Evolutionary conservation across 139 green algal genomes (phyloP).

Genomic region (Volvox africanus): DNA sequence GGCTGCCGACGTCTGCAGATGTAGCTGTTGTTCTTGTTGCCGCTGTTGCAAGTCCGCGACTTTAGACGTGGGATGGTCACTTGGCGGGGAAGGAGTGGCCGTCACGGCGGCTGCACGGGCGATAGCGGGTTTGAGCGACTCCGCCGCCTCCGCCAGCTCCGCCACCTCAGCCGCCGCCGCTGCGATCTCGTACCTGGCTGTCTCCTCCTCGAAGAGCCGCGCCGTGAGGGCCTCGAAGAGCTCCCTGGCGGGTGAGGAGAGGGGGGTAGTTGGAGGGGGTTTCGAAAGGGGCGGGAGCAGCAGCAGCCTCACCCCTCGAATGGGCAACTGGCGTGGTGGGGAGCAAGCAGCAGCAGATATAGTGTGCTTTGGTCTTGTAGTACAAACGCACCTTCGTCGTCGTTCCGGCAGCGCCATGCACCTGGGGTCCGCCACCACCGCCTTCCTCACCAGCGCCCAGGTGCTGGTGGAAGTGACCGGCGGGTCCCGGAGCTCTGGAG

Average conservation of each 20-base stretch:
- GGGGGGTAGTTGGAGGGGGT: too few relatives aligned
- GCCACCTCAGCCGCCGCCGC: background rate
- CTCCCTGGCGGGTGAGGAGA: conserved; percentile 26
- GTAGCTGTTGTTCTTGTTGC: background rate
- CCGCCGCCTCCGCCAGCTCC: background rate
- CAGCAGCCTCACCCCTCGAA: too few relatives aligned
- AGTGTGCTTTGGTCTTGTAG: too few relatives aligned
- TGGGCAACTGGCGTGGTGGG: too few relatives aligned
- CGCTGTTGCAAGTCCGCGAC: background rate
- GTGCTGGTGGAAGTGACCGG: conserved; percentile 41
- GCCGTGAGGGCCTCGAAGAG: conserved; percentile 56
- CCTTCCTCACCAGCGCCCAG: conserved; percentile 46
- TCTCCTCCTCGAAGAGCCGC: background rate
- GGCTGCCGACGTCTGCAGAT: background rate
- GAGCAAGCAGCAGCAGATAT: too few relatives aligned
- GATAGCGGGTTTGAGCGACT: too few relatives aligned
- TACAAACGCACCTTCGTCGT: background rate
- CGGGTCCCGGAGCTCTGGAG: conserved; percentile 34
- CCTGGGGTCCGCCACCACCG: conserved; percentile 7
- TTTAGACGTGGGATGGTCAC: too few relatives aligned
- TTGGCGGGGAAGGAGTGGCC: too few relatives aligned
- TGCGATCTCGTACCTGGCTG: background rate
- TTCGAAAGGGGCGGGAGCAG: too few relatives aligned
- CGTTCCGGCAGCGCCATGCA: conserved; percentile 37
- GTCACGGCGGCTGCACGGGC: background rate